These are phyloP conservation scores for Alternaria conjuncta DNA, from an alignment of 2,329 filamentous ascomycete genomes.

Conservation along the genomic window DNA sequence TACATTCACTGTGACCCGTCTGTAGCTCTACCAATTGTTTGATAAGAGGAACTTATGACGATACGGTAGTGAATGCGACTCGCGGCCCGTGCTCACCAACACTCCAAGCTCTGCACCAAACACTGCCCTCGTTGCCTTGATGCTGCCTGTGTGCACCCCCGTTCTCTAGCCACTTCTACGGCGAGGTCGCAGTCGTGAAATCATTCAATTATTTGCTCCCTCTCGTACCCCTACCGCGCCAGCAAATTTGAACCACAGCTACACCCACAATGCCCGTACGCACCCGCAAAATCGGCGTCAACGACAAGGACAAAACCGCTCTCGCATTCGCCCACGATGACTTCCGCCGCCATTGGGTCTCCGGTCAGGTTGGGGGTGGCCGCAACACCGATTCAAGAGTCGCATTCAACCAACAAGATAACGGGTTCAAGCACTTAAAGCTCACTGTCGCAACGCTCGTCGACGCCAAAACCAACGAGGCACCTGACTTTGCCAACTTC, in stretches of 20 bases:
- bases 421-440: neutral
- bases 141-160: neutral
- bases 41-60: neutral
- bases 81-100: neutral
- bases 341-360: neutral
- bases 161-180: neutral
- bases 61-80: neutral
- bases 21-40: neutral
- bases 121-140: neutral
- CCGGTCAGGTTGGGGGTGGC: neutral
- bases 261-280: neutral
- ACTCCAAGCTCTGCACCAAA: neutral
- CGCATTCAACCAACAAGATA: neutral
- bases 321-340: neutral
- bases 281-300: neutral
- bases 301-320: neutral
- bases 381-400: conserved; percentile 1
- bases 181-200: neutral
- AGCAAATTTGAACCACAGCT: too few relatives aligned
- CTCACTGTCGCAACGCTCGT: neutral
- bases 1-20: neutral
- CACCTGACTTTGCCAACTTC: neutral
- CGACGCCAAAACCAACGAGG: neutral
- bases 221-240: neutral
- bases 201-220: neutral